Evolutionary conservation across 1,284 basidiomycete species (phyloP).

Genomic region (Sanguinoderma infundibulare): DNA sequence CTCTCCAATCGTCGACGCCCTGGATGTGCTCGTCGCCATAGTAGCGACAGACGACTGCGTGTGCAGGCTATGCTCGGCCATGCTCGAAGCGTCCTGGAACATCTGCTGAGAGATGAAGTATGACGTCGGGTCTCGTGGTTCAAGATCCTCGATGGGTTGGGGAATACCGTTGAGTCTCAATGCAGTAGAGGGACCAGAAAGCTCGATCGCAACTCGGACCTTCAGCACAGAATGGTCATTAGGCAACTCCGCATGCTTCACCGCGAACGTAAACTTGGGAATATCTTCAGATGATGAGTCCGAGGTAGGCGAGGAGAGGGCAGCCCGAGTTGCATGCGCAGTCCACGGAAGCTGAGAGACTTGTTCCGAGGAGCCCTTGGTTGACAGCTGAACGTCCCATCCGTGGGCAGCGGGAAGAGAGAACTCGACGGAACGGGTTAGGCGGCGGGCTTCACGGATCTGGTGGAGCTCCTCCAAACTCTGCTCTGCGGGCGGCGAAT

Average conservation of each 20-base stretch:
- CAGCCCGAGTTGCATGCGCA: slow-evolving; percentile 63
- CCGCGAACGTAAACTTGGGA: slow-evolving; percentile 68
- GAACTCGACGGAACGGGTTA: slow-evolving; percentile 82
- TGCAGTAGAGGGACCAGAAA: slow-evolving; percentile 76
- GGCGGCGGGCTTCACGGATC: slow-evolving; percentile 64
- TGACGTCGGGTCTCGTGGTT: slow-evolving; percentile 68
- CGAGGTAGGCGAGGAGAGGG: slow-evolving; percentile 40
- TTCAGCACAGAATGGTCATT: slow-evolving; percentile 81
- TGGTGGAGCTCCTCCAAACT: slow-evolving; percentile 65
- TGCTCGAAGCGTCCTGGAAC: slow-evolving; percentile 72
- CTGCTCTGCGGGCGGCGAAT: slow-evolving; percentile 40
- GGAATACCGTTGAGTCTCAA: slow-evolving; percentile 86
- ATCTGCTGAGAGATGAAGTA: slow-evolving; percentile 59
- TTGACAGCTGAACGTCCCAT: slow-evolving; percentile 88
- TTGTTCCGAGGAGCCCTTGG: slow-evolving; percentile 71
- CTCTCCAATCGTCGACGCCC: slow-evolving; percentile 35
- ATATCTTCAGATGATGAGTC: slow-evolving; percentile 41
- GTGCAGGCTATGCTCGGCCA: slow-evolving; percentile 68
- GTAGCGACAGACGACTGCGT: slow-evolving; percentile 54
- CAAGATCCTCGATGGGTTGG: slow-evolving; percentile 65
- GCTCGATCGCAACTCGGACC: slow-evolving; percentile 79
- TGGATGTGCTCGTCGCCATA: slow-evolving; percentile 30
- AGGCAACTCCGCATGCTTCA: slow-evolving; percentile 74
- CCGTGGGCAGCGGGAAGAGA: slow-evolving; percentile 79
- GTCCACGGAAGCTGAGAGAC: slow-evolving; percentile 81